phyloP scores from a whole-genome alignment of 129 eudicot genomes.

The Artemisia tridentata region DNA sequence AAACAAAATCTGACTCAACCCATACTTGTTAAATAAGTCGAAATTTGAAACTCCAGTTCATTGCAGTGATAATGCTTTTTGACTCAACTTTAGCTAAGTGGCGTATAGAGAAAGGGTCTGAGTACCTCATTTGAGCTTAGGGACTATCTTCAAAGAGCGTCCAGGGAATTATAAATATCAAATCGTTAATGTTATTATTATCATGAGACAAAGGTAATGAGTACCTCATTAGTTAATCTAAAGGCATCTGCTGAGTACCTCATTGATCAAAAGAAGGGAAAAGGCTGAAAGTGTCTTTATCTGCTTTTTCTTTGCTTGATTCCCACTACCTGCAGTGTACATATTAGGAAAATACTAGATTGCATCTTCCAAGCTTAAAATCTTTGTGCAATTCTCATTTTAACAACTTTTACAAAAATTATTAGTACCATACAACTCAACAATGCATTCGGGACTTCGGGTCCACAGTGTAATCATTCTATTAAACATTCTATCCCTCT shows the following conservation, averaged over 20 bases:
- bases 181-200: slow-evolving; percentile 1
- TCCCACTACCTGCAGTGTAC: slow-evolving; percentile 35
- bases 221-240: slow-evolving; percentile 16
- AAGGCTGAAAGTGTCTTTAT: slow-evolving; percentile 35
- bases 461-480: slow-evolving; percentile 20
- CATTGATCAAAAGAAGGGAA: slow-evolving; percentile 34
- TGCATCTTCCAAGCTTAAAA: slow-evolving; percentile 31
- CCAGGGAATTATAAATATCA: no score
- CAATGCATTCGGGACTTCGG: slow-evolving; percentile 18
- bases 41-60: no score
- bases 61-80: no score
- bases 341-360: slow-evolving; percentile 33
- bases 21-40: no score
- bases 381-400: slow-evolving; percentile 16
- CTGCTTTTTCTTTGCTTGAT: slow-evolving; percentile 32
- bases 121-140: no score
- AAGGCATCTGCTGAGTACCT: slow-evolving; percentile 34
- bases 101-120: no score
- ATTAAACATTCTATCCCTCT: slow-evolving; percentile 4
- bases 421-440: slow-evolving; percentile 26
- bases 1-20: no score
- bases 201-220: slow-evolving; percentile 11
- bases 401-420: not conserved
- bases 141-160: no score
- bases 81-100: no score